These are phyloP conservation scores for Tylopilus intermedius DNA, from an alignment of 768 basidiomycete species.

Conservation along the genomic window DNA sequence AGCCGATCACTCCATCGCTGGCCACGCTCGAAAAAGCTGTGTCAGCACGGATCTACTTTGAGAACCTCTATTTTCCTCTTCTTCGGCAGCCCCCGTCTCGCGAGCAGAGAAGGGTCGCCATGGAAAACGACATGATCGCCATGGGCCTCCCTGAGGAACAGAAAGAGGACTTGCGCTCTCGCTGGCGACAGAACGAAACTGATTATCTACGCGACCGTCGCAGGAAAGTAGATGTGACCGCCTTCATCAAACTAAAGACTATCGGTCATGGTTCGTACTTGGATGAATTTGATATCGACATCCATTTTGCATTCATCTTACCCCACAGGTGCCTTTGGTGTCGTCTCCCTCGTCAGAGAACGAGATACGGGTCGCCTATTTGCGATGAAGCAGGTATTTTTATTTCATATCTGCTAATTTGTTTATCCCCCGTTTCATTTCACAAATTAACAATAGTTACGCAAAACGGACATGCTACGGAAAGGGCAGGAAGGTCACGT, in stretches of 20 bases:
- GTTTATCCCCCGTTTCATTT: conserved; percentile 23
- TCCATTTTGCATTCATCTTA: conserved; percentile 25
- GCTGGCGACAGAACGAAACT: conserved; percentile 85
- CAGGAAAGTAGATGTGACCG: conserved; percentile 75
- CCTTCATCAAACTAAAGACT: conserved; percentile 86
- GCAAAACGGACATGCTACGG: conserved; percentile 88
- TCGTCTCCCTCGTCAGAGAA: conserved; percentile 89
- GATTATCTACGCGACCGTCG: conserved; percentile 83
- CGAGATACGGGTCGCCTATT: conserved; percentile 72
- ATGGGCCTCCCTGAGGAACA: conserved; percentile 68
- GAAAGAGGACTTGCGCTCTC: conserved; percentile 64
- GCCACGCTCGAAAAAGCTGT: conserved; percentile 91
- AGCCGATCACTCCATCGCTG: conserved; percentile 77
- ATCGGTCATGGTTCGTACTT: conserved; percentile 78
- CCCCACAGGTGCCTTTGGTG: conserved; percentile 83
- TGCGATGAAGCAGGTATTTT: conserved; percentile 90
- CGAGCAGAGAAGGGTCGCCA: conserved; percentile 76
- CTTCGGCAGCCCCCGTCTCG: conserved; percentile 81
- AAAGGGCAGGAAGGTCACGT: conserved; percentile 98
- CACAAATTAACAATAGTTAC: conserved; percentile 46
- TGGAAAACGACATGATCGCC: conserved; percentile 81
- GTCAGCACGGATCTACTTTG: conserved; percentile 89
- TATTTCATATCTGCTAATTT: conserved; percentile 26
- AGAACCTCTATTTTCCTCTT: conserved; percentile 82
- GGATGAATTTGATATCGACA: conserved; percentile 23